Evolutionary conservation across 257 asterid species (phyloP).

Genomic region (Nicotiana sylvestris): DNA sequence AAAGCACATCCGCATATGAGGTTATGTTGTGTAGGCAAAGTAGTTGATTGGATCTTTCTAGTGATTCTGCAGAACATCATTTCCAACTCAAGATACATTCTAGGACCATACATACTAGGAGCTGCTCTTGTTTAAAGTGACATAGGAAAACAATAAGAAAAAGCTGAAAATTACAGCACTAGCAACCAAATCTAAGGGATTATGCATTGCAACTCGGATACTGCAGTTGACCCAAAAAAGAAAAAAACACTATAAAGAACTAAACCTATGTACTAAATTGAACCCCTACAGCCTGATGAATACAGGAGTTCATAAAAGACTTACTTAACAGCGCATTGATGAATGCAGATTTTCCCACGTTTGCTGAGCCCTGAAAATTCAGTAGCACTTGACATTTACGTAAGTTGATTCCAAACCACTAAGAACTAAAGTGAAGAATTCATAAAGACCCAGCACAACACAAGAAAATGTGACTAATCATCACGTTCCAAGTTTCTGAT

Average conservation of each 20-base stretch:
- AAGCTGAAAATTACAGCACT: not conserved
- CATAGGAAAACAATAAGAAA: not conserved
- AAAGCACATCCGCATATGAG: not conserved
- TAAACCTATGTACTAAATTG: not conserved
- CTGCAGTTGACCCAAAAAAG: not conserved
- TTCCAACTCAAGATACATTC: not conserved
- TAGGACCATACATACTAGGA: not conserved
- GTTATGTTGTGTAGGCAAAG: not conserved
- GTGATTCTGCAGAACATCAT: not conserved
- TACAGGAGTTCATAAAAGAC: conserved; percentile 21
- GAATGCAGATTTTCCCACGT: conserved; percentile 97
- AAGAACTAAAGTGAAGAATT: not conserved
- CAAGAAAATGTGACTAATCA: not conserved
- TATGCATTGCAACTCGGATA: not conserved
- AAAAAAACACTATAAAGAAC: not conserved
- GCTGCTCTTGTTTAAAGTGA: not conserved
- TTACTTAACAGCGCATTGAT: conserved; percentile 90
- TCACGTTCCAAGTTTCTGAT: conserved; percentile 10
- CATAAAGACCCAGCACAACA: not conserved
- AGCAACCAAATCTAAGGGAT: not conserved
- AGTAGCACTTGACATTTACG: conserved; percentile 9
- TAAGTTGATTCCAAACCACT: not conserved
- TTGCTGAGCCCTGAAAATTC: conserved; percentile 83
- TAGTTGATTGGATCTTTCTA: not conserved
- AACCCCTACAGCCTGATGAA: not conserved